Conservation (phyloP, 1,139 yeast species). For the Pneumocystis oryctolagi region DNA sequence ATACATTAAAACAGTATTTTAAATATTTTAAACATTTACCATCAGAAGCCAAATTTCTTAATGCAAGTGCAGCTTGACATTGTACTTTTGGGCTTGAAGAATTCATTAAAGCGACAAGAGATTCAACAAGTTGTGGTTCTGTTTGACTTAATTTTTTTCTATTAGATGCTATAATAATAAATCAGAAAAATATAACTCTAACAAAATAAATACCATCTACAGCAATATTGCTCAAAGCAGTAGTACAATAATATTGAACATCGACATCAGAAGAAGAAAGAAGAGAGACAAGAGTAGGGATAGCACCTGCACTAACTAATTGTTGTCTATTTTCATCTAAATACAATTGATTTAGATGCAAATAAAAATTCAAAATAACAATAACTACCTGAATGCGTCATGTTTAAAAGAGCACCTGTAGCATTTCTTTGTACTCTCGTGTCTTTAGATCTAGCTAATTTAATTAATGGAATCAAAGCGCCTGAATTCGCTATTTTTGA, state of each 20-base stretch:
- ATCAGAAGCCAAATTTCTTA: conserved; percentile 90
- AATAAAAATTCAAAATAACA: not conserved
- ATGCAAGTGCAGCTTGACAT: conserved; percentile 93
- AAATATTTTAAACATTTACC: conserved; percentile 28
- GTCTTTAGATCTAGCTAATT: conserved; percentile 84
- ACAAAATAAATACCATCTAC: conserved; percentile 38
- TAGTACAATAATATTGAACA: conserved; percentile 95
- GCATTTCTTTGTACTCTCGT: conserved; percentile 95
- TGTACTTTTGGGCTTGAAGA: conserved; percentile 79
- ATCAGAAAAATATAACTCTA: not conserved
- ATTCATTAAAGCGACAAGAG: conserved; percentile 81
- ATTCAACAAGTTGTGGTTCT: conserved; percentile 84
- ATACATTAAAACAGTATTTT: not conserved
- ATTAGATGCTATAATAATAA: conserved; percentile 39
- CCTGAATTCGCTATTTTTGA: conserved; percentile 92
- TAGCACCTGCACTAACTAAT: conserved; percentile 93
- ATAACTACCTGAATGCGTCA: conserved; percentile 61
- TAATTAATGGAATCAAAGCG: conserved; percentile 87
- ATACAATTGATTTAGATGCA: not conserved
- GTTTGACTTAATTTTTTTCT: conserved; percentile 78
- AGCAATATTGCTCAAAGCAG: conserved; percentile 91
- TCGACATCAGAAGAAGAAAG: conserved; percentile 82
- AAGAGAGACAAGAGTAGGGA: conserved; percentile 85
- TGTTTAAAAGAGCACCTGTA: conserved; percentile 89
- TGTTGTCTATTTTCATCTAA: conserved; percentile 84